Evolutionary conservation across 208 protist species (phyloP), one percentile per base, ranked within the genome.

Genomic region (Acanthamoeba divionensis): DNA sequence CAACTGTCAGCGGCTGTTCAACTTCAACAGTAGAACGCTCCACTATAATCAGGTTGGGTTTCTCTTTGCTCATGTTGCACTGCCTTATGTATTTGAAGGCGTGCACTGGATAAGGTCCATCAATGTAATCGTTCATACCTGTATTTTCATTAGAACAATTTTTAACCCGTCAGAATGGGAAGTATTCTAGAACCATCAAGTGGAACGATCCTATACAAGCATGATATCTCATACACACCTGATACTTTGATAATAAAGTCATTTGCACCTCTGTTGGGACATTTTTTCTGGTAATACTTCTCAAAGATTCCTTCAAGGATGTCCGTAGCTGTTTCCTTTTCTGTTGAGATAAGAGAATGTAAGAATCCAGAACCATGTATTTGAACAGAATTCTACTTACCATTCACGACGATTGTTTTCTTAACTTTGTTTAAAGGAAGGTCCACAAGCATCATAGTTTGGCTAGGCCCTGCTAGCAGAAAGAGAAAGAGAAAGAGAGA

Each of bases 21-120:
- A 54, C 18, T 13, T 18, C 21, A 9, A 79, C 67, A 18, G 7
- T 33, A 26, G 48, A 57, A 5, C 67, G 33, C 67, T 79, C 67
- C 0, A 79, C 33, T 26, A 79, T 52, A 12, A n/a, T 41, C 44
- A 79, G 10, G 44, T 79, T 79, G 12, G 67, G 67, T 48, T 48
- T 79, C 36, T 79, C 67, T n/a, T 54, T 79, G 33, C 45, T 79
- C 45, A 26, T 79, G 4, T 36, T 18, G 67, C 67, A 79, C 15
- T 79, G 67, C n/a, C 67, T 41, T 9, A 79, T 50, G 44, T 79
- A 79, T 26, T 79, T 79, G 44, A 79, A 79, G 21, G 67, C 8
- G 44, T 79, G 38, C 10, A 79, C 67, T 12, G 67, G 67, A 33
- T 79, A 31, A 26, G 31, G 7, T 9, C 67, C 67, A 41, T 79